Evolutionary conservation across 2,329 filamentous ascomycete species (phyloP).

Genomic region (Catunica adiposa): DNA sequence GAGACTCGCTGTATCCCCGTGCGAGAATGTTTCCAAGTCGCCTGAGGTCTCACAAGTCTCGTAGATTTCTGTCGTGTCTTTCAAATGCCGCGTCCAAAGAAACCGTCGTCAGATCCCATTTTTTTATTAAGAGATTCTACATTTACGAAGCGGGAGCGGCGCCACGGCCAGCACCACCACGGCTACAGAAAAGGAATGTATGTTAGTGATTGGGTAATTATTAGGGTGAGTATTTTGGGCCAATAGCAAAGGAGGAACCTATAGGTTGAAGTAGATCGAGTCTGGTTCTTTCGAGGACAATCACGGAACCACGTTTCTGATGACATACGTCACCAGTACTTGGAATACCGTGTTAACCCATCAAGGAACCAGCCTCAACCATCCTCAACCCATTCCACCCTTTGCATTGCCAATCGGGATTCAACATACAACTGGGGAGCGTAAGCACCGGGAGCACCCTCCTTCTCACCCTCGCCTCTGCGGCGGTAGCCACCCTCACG

Average conservation of each 20-base stretch:
- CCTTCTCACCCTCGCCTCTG: constrained; percentile 82
- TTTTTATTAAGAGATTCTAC: constrained; percentile 23
- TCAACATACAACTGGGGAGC: constrained; percentile 67
- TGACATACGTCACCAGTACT: too few relatives aligned
- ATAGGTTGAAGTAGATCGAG: neutral
- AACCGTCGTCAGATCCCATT: constrained; percentile 22
- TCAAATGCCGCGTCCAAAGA: constrained; percentile 26
- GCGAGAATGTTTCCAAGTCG: too few relatives aligned
- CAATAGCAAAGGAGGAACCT: neutral
- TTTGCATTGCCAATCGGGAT: neutral
- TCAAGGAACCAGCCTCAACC: neutral
- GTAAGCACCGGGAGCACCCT: constrained; percentile 80
- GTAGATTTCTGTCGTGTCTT: constrained; percentile 12
- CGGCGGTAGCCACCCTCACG: constrained; percentile 85
- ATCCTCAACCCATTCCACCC: neutral
- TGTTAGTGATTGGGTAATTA: constrained; percentile 3
- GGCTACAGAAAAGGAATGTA: constrained; percentile 31
- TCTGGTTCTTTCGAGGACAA: too few relatives aligned
- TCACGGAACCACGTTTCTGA: too few relatives aligned
- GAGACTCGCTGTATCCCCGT: neutral
- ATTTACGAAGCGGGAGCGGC: constrained; percentile 54
- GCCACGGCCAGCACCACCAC: constrained; percentile 80
- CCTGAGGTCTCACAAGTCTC: too few relatives aligned
- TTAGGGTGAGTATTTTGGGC: neutral
- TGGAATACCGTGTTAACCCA: neutral